These are phyloP conservation scores for Fagus sylvatica DNA, from an alignment of 306 rosid species.

Conservation along the genomic window DNA sequence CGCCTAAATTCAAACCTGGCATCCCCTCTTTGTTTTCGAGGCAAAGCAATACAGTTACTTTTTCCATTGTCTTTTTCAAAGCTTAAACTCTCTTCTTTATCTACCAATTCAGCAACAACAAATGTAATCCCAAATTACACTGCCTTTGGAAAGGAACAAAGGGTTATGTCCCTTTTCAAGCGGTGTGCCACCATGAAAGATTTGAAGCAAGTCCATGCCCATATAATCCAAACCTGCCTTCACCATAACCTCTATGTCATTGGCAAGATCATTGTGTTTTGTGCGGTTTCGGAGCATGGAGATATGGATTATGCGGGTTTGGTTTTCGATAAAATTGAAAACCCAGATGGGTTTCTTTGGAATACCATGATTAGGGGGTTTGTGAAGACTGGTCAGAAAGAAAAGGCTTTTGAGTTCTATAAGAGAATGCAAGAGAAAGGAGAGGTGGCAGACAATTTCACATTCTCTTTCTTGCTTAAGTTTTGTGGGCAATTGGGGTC, in stretches of 20 bases:
- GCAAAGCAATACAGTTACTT: background rate
- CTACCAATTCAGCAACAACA: background rate
- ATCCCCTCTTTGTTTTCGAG: background rate
- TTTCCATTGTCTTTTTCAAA: slow-evolving; percentile 6
- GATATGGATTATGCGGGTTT: slow-evolving; percentile 56
- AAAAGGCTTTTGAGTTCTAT: slow-evolving; percentile 46
- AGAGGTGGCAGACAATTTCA: slow-evolving; percentile 51
- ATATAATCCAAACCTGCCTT: slow-evolving; percentile 43
- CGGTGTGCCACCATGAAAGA: slow-evolving; percentile 52
- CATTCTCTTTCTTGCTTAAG: slow-evolving; percentile 65
- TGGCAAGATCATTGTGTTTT: slow-evolving; percentile 59
- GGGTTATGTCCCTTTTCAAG: slow-evolving; percentile 49
- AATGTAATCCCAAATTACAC: slow-evolving; percentile 23
- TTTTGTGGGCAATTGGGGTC: slow-evolving; percentile 45
- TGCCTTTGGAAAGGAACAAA: slow-evolving; percentile 33
- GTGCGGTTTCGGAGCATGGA: slow-evolving; percentile 39
- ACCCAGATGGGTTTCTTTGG: slow-evolving; percentile 66
- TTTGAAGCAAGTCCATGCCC: slow-evolving; percentile 56
- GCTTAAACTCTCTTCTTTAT: slow-evolving; percentile 4
- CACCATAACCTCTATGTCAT: slow-evolving; percentile 43
- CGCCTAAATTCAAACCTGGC: slow-evolving; percentile 19
- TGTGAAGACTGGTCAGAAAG: slow-evolving; percentile 41
- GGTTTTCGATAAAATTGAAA: slow-evolving; percentile 43
- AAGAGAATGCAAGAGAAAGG: slow-evolving; percentile 45
- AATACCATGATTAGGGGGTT: slow-evolving; percentile 80